Evolutionary conservation across 2,329 filamentous ascomycete genomes (phyloP).

Genomic region (Dactylonectria estremocensis): DNA sequence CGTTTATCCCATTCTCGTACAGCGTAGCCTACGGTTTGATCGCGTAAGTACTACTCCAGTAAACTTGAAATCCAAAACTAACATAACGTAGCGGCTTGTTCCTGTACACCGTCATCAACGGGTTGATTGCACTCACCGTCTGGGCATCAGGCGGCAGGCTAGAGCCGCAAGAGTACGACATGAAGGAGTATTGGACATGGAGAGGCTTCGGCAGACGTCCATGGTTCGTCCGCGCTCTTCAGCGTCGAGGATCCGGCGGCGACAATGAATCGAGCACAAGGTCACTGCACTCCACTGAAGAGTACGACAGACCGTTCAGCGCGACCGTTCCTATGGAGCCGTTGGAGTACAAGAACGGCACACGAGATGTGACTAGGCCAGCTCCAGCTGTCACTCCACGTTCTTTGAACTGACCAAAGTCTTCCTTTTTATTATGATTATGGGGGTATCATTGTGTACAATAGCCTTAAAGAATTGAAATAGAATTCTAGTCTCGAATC

Average conservation of each 20-base stretch:
- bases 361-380: neutral
- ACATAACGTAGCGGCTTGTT: conserved; percentile 34
- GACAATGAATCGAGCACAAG: neutral
- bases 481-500: too few relatives aligned
- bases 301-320: neutral
- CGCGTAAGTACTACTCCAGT: conserved; percentile 52
- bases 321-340: neutral
- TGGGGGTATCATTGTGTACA: too few relatives aligned
- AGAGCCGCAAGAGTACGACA: conserved; percentile 38
- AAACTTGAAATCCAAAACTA: neutral
- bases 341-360: neutral
- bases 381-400: neutral
- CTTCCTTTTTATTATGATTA: too few relatives aligned
- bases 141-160: conserved; percentile 31
- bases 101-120: conserved; percentile 34
- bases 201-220: conserved; percentile 33
- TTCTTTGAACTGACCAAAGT: neutral
- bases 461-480: too few relatives aligned
- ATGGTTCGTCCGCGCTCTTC: conserved; percentile 33
- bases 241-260: neutral
- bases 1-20: conserved; percentile 87
- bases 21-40: conserved; percentile 87
- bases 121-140: conserved; percentile 28
- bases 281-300: conserved; percentile 3
- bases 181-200: conserved; percentile 46